A percentile compares a stretch with the other conserved stretches of the same genome.
Evolutionary conservation across 2,329 filamentous ascomycete genomes (phyloP).

Genomic region (Bipolaris victoriae): DNA sequence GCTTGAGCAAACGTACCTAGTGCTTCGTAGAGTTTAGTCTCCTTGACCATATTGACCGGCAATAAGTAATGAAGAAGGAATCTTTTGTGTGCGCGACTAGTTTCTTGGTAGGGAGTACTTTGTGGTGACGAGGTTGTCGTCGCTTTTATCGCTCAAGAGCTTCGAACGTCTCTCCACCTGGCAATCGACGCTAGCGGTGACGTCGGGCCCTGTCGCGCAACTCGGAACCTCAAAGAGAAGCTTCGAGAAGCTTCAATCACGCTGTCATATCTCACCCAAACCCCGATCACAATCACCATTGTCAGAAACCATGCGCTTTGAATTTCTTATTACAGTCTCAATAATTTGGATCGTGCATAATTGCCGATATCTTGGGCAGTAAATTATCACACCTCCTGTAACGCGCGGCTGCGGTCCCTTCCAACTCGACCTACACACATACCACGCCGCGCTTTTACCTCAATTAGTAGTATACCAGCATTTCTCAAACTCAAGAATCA

Average conservation of each 20-base stretch:
- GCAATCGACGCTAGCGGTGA: constrained; percentile 31
- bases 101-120: constrained; percentile 14
- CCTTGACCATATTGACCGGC: constrained; percentile 76
- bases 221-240: constrained; percentile 31
- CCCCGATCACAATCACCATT: neutral
- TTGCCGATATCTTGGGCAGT: constrained; percentile 4
- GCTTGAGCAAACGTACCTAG: constrained; percentile 57
- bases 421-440: neutral
- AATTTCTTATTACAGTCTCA: constrained; percentile 1
- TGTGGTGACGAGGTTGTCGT: constrained; percentile 31
- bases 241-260: constrained; percentile 47
- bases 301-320: neutral
- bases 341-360: neutral
- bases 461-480: neutral
- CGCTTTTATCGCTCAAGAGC: constrained; percentile 34
- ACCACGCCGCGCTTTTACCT: neutral
- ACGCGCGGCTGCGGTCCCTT: constrained; percentile 2
- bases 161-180: constrained; percentile 38
- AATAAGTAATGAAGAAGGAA: constrained; percentile 15
- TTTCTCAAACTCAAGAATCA: neutral
- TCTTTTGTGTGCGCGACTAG: constrained; percentile 21
- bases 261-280: constrained; percentile 3
- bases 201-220: constrained; percentile 19
- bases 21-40: constrained; percentile 93
- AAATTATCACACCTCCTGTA: constrained; percentile 1